Base-by-base conservation (phyloP, 768 basidiomycete genomes). In the Amanita rubescens region DNA sequence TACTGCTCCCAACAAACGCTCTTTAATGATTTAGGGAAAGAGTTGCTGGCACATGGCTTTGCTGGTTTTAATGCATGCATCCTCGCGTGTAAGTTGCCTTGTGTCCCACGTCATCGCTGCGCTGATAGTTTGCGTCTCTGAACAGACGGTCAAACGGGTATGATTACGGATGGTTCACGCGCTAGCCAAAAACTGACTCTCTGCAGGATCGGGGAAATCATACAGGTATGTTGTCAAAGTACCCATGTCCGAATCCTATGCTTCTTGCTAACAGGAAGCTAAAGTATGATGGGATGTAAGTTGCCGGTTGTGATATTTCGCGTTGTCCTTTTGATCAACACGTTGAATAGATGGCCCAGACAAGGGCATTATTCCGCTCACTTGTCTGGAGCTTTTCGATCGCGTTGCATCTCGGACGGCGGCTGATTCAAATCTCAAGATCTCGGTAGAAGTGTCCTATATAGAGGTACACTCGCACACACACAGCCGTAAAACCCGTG, bases 31-130 rank as follows among this genome's bases (percentile, higher is more conserved):
- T 68, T 98, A 33, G 95, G 95, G 39, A 88, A 87, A 69, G 95
- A 97, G 64, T 70, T 99, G 49, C 74, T 99, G 61, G 91, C 98
- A 67, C 94, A 98, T 67, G 87, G 91, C 39, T 98, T 99, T 71
- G 73, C 87, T 33, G 95, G 95, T 25, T 98, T 96, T 71, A 97
- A 98, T 76, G 90, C 94, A 45, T 97, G 94, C 79, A 96, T 99
- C 70, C 79, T 99, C 66, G 95, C 96, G 69, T 98, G 94, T 96
- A 71, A 79, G 94, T 85, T 7, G 11, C 25, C 49, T 27, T 43
- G 56, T 41, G 56, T 17, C n/a, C 33, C 12, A 34, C 14, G 11
- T n/a, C n/a, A 38, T 33, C 44, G n/a, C 20, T 15, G 25, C 14
- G 17, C 32, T 12, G 35, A 32, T n/a, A 14, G 17, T 5, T 34